Evolutionary conservation across 78 protist species (phyloP), one percentile per base, ranked within the genome.

Genomic region (Polysphondylium violaceum): DNA sequence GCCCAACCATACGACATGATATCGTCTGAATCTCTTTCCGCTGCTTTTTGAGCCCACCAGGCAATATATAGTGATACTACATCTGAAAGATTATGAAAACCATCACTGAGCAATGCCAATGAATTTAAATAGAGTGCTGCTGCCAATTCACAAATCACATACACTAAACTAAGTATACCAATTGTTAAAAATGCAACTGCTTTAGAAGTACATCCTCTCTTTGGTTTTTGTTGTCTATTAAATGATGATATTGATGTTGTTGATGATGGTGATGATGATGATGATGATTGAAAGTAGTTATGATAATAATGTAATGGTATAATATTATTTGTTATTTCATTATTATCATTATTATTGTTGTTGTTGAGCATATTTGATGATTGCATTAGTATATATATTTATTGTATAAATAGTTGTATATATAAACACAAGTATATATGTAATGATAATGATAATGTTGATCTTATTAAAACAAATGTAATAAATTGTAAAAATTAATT

Each of bases 71-170:
- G 79, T 19, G 98, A 81, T 33, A 94, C 60, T 2, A 95, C 73
- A 77, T 97, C 99, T 33, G 95, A 74, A 16, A 96, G 71, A 91
- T 94, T 94, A 68, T 97, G 99, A 75, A 97, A 95, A 25, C 97
- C 95, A 75, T 96, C 98, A 2, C 96, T 72, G n/a, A 95, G 23
- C 65, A 96, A 95, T 25, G 96, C 60, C 17, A 95, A 58, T 5
- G 96, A 95, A 44, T 59, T 23, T 5, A 76, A 36, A 43, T 73
- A 78, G 5, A 92, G n/a, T 61, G 95, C 95, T 12, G 76, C 86
- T 1, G 51, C 76, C 38, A 92, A 40, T 35, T 92, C 95, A 0
- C 38, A 87, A 14, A 85, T 56, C 2, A 77, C 85, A 76, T 76
- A 92, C 7, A 61, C 2, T 33, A 83, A 35, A 16, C 92, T 92